Percentiles rank a stretch among this genome's conserved stretches.
Evolutionary conservation across 371 early-diverging fungal genomes (phyloP).

Genomic region (Actinomortierella ambigua): DNA sequence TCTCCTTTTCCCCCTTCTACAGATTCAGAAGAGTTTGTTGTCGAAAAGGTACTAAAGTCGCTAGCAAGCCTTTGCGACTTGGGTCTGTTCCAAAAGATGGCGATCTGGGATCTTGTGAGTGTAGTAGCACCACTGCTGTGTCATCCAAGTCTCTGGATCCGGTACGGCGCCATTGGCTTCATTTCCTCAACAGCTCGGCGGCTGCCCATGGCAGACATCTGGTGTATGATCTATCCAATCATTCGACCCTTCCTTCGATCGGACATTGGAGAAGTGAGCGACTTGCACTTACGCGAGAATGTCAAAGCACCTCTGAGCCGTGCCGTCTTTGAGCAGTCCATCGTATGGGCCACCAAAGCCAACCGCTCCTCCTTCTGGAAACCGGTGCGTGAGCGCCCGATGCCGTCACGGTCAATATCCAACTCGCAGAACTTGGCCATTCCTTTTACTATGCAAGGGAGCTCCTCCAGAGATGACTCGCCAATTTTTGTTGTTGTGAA

Average conservation of each 20-base stretch:
- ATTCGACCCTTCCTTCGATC: constrained; percentile 72
- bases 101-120: constrained; percentile 74
- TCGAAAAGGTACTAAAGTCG: constrained; percentile 85
- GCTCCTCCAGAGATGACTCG: constrained; percentile 22
- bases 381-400: constrained; percentile 50
- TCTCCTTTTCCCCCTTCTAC: neutral
- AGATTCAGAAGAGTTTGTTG: constrained; percentile 91
- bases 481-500: constrained; percentile 43
- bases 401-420: constrained; percentile 22
- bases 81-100: constrained; percentile 83
- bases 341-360: constrained; percentile 65
- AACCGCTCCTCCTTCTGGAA: constrained; percentile 64
- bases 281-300: constrained; percentile 61
- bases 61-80: constrained; percentile 82
- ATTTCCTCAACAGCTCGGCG: constrained; percentile 69
- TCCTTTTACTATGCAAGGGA: constrained; percentile 31
- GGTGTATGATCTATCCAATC: constrained; percentile 81
- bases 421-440: constrained; percentile 12
- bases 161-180: constrained; percentile 80
- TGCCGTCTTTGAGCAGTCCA: constrained; percentile 63
- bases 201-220: constrained; percentile 74
- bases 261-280: constrained; percentile 72
- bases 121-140: constrained; percentile 76
- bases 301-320: constrained; percentile 73
- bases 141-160: constrained; percentile 87